Base-by-base conservation (phyloP, 2,329 filamentous ascomycete genomes). In the Cladophialophora bantiana region DNA sequence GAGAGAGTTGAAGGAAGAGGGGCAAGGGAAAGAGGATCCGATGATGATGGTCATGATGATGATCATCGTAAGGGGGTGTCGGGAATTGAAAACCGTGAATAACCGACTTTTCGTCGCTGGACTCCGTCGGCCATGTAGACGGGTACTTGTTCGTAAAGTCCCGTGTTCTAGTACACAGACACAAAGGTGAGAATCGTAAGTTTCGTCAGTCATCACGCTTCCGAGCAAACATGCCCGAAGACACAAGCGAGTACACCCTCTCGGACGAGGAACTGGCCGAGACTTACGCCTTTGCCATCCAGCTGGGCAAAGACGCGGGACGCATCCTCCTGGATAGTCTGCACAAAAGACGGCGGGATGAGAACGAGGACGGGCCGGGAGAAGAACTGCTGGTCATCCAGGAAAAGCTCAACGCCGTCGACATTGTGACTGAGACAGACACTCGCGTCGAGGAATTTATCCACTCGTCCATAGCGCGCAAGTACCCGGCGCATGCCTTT, bases 381-480 rank as follows among this genome's bases (percentile, higher is more conserved):
- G 42, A 54, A 12, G 34, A 53, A 52, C 77, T 83, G 67, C 77
- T 83, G 67, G 73, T 73, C 1, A 83, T 85, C 62, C 79, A 82
- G 7, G 89, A 93, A 78, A 94, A 94, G 76, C 88, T 91, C 71
- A 92, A 86, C 74, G 85, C 90, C 0, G 90, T 93, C 10, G 91
- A 93, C 75, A 86, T 93, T 68, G 90, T 93, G 20, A 93, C 90
- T 9, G 86, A 92, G 78, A 90, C 89, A 0, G 90, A 93, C 75
- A 85, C 73, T 91, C 89, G 92, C 73, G 88, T 92, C 45, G 90
- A 93, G 77, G 81, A 84, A 15, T 92, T 91, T 74, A 89, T 93
- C 72, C 87, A 86, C 66, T 79, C 75, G 6, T 80, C 84, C 10
- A 89, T 93, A 61, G 75, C 80, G 1, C 76, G 80, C 50, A 85